Base-by-base conservation (phyloP, 176 grass and related monocot genomes). In the Aegilops speltoides region DNA sequence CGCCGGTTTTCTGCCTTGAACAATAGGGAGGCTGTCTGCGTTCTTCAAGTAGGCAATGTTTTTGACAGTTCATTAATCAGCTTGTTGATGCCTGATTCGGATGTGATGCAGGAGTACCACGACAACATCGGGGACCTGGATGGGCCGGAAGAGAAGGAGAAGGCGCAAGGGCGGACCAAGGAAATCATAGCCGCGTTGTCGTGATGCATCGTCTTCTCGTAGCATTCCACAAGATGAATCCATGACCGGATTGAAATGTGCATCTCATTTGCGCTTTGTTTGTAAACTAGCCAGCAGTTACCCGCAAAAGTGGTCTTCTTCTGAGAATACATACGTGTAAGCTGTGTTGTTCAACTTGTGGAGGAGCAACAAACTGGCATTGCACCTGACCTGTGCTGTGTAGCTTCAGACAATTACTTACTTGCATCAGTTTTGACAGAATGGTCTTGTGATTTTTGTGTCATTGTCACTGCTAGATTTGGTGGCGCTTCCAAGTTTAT, bases 121-220 rank as follows among this genome's bases (percentile, higher is more conserved):
- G 96, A 98, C 80, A 98, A 98, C 52, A 96, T 98, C 66, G 96
- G 96, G 72, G 96, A 98, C 82, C 62, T 92, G 57, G 93, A 94
- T 85, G 96, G 96, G 15, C 93, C 96, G 20, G 96, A 98, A 91
- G 96, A 98, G 57, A 98, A 94, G 73, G 96, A 98, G 87, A 85
- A 90, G 82, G 90, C 96, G 6, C 96, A 94, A 85, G 86, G 82
- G 8, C 86, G 91, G 56, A 88, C 95, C 10, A 91, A 89, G 62
- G 95, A 96, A 63, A 89, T 98, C 48, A 93, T 98, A 68, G 73
- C 70, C 10, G 83, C 88, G 5, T 50, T 50, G 46, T 50, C 48
- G 16, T 46, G 43, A 46, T 46, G 43, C 43, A 14, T 52, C 56
- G 17, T 24, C 45, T 52, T 20, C 10, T 24, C 13, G 2, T 52